These are phyloP conservation scores for Sanghuangporus weigelae DNA, from an alignment of 1,284 basidiomycete genomes.

Conservation along the genomic window DNA sequence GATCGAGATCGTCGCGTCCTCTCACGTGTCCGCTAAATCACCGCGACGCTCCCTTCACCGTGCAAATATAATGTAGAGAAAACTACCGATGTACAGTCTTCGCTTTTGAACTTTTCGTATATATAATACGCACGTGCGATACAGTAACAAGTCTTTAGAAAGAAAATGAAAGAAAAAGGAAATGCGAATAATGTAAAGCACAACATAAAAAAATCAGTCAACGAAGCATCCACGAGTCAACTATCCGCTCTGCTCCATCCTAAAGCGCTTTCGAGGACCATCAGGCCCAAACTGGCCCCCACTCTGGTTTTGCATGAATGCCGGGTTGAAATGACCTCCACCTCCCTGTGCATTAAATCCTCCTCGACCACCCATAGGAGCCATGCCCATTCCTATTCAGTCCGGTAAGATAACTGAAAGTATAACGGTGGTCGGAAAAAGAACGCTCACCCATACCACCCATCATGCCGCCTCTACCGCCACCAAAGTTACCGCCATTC, in stretches of 20 bases:
- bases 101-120: neutral
- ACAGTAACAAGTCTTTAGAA: neutral
- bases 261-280: constrained; percentile 51
- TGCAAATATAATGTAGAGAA: no score
- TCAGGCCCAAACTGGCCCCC: constrained; percentile 39
- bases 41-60: neutral
- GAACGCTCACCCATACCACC: constrained; percentile 70
- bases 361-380: constrained; percentile 38
- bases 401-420: constrained; percentile 18
- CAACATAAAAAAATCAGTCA: neutral
- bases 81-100: neutral
- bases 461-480: constrained; percentile 29
- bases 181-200: neutral
- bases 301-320: constrained; percentile 53
- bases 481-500: constrained; percentile 29
- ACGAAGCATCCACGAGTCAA: neutral
- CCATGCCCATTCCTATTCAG: constrained; percentile 43
- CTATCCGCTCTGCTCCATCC: constrained; percentile 30
- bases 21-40: neutral
- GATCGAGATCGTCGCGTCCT: neutral
- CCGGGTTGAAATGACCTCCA: constrained; percentile 65
- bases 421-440: constrained; percentile 31
- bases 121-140: neutral
- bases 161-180: neutral
- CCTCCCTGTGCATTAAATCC: constrained; percentile 39